Conservation (phyloP, 2,329 filamentous ascomycete species). For the Exserohilum rostratum region DNA sequence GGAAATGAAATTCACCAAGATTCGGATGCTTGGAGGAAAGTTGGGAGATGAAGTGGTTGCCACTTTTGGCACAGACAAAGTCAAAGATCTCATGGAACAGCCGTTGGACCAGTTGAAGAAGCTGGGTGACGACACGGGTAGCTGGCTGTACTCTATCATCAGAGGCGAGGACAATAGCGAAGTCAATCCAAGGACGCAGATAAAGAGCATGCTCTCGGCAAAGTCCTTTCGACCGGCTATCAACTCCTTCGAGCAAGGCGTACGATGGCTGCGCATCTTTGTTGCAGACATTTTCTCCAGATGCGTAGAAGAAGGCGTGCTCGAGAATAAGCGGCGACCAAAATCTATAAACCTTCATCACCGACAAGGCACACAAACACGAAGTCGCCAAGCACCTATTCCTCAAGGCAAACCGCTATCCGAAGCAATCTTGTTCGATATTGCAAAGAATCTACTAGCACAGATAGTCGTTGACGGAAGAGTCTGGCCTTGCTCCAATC, state of each 20-base stretch:
- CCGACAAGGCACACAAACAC: slow-evolving; percentile 72
- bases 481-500: slow-evolving; percentile 89
- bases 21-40: slow-evolving; percentile 93
- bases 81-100: slow-evolving; percentile 75
- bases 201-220: slow-evolving; percentile 96
- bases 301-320: slow-evolving; percentile 85
- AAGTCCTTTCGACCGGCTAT: slow-evolving; percentile 92
- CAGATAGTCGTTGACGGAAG: slow-evolving; percentile 79
- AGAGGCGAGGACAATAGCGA: slow-evolving; percentile 86
- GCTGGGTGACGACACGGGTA: slow-evolving; percentile 81
- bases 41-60: slow-evolving; percentile 83
- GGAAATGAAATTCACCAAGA: slow-evolving; percentile 91
- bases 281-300: slow-evolving; percentile 88
- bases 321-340: slow-evolving; percentile 85
- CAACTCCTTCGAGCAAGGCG: slow-evolving; percentile 75
- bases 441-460: slow-evolving; percentile 76
- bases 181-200: slow-evolving; percentile 87
- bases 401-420: slow-evolving; percentile 75
- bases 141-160: slow-evolving; percentile 84
- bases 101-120: slow-evolving; percentile 76
- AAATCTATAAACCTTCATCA: slow-evolving; percentile 86
- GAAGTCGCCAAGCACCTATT: slow-evolving; percentile 77
- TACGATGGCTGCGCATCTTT: slow-evolving; percentile 89
- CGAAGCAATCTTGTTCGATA: slow-evolving; percentile 72
- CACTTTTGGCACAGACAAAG: slow-evolving; percentile 79